Evolutionary conservation across 257 asterid genomes (phyloP).

Genomic region (Marsdenia floribunda): DNA sequence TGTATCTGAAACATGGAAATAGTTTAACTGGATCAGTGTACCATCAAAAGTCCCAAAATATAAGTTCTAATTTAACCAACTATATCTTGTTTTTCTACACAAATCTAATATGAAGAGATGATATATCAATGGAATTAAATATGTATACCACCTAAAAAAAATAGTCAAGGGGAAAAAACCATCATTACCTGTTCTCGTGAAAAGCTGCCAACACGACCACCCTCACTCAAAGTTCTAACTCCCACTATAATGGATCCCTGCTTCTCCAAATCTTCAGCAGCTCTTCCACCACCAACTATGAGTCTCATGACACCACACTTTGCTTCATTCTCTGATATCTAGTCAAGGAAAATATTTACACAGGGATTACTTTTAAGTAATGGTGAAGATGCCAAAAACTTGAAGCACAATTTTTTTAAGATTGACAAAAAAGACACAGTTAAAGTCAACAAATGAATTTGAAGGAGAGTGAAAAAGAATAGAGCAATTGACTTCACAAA

Average conservation of each 20-base stretch:
- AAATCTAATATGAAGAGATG: background rate
- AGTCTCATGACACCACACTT: conserved; percentile 99
- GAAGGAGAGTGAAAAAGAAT: background rate
- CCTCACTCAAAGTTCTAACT: conserved; percentile 97
- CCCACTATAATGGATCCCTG: conserved; percentile 97
- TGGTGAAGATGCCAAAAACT: background rate
- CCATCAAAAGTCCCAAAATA: background rate
- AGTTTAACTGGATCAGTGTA: conserved; percentile 2
- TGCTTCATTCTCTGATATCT: conserved; percentile 88
- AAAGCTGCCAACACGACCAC: conserved; percentile 95
- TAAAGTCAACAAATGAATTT: background rate
- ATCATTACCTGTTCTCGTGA: conserved; percentile 89
- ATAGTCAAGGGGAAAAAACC: conserved; percentile 4
- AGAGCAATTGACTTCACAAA: background rate
- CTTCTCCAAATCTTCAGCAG: conserved; percentile 72
- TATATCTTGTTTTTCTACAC: background rate
- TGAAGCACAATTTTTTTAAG: background rate
- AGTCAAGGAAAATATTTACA: conserved; percentile 9
- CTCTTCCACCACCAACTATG: conserved; percentile 98
- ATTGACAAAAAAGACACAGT: background rate
- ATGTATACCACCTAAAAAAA: conserved; percentile 12
- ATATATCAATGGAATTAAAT: background rate
- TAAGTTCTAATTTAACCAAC: background rate
- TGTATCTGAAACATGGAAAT: background rate
- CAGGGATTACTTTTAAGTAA: conserved; percentile 6